Conservation (phyloP, 139 green algal genomes). For the Tetradesmus obliquus region DNA sequence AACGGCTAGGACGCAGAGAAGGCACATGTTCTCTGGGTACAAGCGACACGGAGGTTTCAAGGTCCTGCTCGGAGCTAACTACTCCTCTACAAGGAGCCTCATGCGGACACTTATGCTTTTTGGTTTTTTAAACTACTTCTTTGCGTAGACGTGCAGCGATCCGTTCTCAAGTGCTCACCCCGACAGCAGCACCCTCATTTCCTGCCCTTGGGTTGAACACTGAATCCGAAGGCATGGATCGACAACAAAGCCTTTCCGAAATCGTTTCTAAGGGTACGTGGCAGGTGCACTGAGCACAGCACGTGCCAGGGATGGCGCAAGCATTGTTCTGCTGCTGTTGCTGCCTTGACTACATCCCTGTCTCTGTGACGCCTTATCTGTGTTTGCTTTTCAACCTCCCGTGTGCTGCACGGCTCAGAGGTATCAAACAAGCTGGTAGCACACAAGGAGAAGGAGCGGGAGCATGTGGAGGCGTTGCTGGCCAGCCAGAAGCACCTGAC, state of each 20-base stretch:
- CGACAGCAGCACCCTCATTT: not conserved
- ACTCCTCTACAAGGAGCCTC: not conserved
- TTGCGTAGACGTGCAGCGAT: too few species aligned
- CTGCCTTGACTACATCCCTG: not conserved
- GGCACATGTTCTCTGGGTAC: not conserved
- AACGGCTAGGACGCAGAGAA: not conserved
- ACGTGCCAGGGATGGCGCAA: not conserved
- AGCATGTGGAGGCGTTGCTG: conserved; percentile 6
- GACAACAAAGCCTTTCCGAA: not conserved
- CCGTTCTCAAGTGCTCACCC: not conserved
- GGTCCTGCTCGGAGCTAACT: not conserved
- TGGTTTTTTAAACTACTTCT: too few species aligned
- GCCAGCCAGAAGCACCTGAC: conserved; percentile 29
- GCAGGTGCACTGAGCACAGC: not conserved
- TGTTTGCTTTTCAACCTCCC: not conserved
- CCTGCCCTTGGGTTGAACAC: too few species aligned
- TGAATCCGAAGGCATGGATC: not conserved
- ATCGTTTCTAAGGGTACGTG: not conserved
- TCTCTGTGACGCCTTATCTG: not conserved
- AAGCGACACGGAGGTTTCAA: not conserved
- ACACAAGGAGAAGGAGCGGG: conserved; percentile 2
- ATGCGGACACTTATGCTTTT: too few species aligned
- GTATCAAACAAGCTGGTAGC: not conserved
- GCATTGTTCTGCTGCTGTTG: not conserved
- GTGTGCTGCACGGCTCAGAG: not conserved